Evolutionary conservation across 805 yeast species (phyloP).

Genomic region (Yamadazyma nakazawae): DNA sequence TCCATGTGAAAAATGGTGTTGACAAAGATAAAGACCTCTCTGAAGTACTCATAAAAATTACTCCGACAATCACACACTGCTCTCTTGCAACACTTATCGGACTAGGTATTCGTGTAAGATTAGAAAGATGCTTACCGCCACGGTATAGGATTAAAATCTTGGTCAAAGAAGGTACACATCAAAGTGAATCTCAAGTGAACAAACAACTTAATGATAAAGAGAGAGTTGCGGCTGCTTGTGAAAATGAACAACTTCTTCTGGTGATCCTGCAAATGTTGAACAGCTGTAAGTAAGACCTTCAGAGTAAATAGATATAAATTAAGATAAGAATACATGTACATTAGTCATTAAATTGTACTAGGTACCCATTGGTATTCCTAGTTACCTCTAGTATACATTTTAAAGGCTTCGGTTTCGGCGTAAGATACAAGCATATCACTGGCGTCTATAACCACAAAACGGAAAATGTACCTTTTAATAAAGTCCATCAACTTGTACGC

Average conservation of each 20-base stretch:
- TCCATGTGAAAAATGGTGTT: conserved; percentile 57
- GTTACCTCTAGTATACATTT: conserved; percentile 12
- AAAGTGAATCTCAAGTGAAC: conserved; percentile 92
- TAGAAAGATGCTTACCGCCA: conserved; percentile 85
- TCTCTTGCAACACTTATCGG: conserved; percentile 95
- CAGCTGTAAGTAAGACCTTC: conserved; percentile 51
- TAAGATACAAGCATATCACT: conserved; percentile 33
- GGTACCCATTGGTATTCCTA: neutral
- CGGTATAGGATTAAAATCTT: conserved; percentile 76
- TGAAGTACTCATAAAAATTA: conserved; percentile 75
- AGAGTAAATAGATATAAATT: neutral
- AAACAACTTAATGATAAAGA: conserved; percentile 97
- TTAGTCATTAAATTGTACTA: conserved; percentile 1
- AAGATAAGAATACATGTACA: neutral
- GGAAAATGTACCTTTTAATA: conserved; percentile 30
- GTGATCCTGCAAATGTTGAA: conserved; percentile 93
- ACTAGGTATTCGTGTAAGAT: conserved; percentile 85
- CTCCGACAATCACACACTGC: conserved; percentile 98
- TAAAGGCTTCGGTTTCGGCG: conserved; percentile 21
- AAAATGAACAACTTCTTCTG: conserved; percentile 82
- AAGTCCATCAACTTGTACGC: conserved; percentile 32
- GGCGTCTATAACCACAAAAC: conserved; percentile 36
- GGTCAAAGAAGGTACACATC: conserved; percentile 90
- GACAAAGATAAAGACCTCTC: conserved; percentile 46
- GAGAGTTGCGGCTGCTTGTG: conserved; percentile 98